phyloP scores from a whole-genome alignment of 140 eudicot genomes.

The Cichorium intybus region DNA sequence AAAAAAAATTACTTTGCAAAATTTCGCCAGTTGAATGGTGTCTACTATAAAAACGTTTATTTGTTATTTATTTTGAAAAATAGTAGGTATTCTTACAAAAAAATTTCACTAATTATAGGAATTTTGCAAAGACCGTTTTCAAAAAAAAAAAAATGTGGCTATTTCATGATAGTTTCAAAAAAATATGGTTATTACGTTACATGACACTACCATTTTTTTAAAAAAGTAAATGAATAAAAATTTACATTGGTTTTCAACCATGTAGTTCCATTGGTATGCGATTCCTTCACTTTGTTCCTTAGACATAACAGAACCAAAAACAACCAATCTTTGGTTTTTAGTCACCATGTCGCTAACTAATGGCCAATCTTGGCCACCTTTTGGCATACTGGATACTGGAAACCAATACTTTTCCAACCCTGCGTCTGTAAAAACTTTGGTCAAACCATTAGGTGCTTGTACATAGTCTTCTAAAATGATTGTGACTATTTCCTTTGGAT shows the following conservation, averaged over 20 bases:
- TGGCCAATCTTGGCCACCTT: constrained; percentile 93
- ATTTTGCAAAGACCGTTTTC: too few relatives aligned
- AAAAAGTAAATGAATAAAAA: background rate
- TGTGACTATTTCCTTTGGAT: constrained; percentile 87
- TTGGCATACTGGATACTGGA: constrained; percentile 73
- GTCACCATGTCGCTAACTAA: constrained; percentile 76
- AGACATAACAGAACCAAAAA: constrained; percentile 62
- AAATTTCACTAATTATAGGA: too few relatives aligned
- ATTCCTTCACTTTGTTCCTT: constrained; percentile 85
- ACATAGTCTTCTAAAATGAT: constrained; percentile 87
- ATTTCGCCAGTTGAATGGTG: too few relatives aligned
- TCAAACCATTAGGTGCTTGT: constrained; percentile 66
- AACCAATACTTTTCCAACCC: constrained; percentile 90
- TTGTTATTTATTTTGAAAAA: too few relatives aligned
- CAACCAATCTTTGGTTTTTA: constrained; percentile 69
- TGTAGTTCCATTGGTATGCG: constrained; percentile 89
- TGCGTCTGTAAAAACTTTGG: constrained; percentile 62
- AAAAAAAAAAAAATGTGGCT: too few relatives aligned
- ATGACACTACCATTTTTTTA: too few relatives aligned
- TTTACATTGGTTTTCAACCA: constrained; percentile 93
- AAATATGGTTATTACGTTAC: too few relatives aligned
- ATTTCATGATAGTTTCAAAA: too few relatives aligned
- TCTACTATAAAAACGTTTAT: too few relatives aligned
- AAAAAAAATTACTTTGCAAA: too few relatives aligned
- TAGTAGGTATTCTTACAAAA: too few relatives aligned